Conservation (phyloP, 129 eudicot genomes). For the Glebionis coronaria region DNA sequence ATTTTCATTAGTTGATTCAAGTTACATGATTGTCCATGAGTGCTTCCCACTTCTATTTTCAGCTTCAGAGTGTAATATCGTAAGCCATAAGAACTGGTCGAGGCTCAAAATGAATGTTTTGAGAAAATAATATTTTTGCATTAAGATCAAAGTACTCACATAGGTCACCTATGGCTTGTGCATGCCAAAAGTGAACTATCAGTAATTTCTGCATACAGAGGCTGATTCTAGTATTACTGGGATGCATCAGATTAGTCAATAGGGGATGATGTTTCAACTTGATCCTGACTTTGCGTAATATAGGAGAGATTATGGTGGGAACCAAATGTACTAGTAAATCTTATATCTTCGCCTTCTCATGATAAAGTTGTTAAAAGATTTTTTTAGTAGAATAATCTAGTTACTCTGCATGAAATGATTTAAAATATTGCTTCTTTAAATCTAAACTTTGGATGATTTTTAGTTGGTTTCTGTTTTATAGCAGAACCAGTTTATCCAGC, state of each 20-base stretch:
- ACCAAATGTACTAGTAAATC: background rate
- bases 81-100: background rate
- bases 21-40: background rate
- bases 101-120: background rate
- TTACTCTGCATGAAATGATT: no score
- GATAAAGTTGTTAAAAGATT: background rate
- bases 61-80: background rate
- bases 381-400: constrained; percentile 8
- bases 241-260: background rate
- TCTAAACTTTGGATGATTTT: background rate
- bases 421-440: no score
- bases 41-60: background rate
- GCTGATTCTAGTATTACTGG: background rate
- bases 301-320: background rate
- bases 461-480: no score
- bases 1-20: background rate
- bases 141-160: background rate
- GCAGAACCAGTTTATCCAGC: background rate
- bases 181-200: background rate
- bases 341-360: constrained; percentile 3
- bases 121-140: background rate
- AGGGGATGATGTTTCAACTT: background rate
- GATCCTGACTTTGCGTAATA: constrained; percentile 3
- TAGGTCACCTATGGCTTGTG: background rate
- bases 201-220: background rate